Base-by-base conservation (phyloP, 2,329 filamentous ascomycete genomes). In the Calycina herbarum region DNA sequence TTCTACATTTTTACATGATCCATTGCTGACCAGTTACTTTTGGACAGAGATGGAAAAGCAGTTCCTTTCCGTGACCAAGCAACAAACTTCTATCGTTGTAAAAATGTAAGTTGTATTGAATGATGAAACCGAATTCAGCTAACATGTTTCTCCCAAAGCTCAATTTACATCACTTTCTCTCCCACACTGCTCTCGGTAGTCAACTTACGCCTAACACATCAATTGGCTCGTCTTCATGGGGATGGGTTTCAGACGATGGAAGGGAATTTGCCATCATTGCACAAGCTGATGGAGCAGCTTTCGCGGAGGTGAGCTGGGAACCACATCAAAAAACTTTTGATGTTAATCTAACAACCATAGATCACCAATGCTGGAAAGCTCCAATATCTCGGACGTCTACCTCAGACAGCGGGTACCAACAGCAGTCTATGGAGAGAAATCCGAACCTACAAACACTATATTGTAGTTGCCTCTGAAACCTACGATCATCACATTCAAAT, bases 311-410 rank as follows among this genome's bases (percentile, higher is more conserved):
- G 24, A 15, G 20, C 13, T 7, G 15, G 15, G 13, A 33, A 59
- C 15, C 4, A 1, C 4, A 24, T 54, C n/a, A 5, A 54, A 5
- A 10, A 54, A 13, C 10, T 11, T 20, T 5, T 54, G 13, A 27
- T 11, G 11, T 24, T 11, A 5, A 54, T 11, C 20, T 54, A 27
- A 54, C 48, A 24, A 13, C n/a, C 4, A 6, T 27, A 54, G 48
- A 24, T 54, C 13, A 54, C 48, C 48, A 54, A 54, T 54, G 48
- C 48, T 13, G 58, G 58, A 24, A 40, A 27, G 13, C 58, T 59
- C 35, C 31, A 33, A 27, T 59, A 59, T 13, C 58, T 59, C 24
- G 58, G 58, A 33, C 58, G 58, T 27, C 58, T 59, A n/a, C 58
- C 58, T 27, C 58, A 59, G 11, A 59, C 58, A 17, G 15, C 58